Base-by-base conservation (phyloP, 2,329 filamentous ascomycete species). In the Paecilomyces sp. region DNA sequence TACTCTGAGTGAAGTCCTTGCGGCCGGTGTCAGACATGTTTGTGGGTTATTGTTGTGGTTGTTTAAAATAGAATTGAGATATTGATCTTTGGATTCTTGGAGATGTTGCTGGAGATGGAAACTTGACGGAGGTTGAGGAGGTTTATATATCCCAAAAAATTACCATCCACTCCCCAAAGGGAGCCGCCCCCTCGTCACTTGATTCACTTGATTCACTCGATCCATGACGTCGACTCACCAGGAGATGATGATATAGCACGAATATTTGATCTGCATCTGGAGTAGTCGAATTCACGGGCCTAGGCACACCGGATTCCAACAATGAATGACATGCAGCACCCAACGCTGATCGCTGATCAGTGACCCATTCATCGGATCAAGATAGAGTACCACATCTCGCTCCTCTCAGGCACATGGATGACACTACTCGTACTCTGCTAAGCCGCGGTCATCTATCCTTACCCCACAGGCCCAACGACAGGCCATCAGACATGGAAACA, bases 1-100 rank as follows among this genome's bases (percentile, higher is more conserved):
- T 74, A 77, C 76, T 83, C 72, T 78, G 79, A 66, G 73, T 68
- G 74, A 85, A 80, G 75, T 85, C 83, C 77, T 87, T 87, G 82
- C 85, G 84, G 70, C 79, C 80, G 67, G 74, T 58, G 76, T 87
- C 85, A 80, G 85, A 83, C 83, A 85, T 86, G 72, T 66, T 83
- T 30, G 13, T 24, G 51, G 6, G 6, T 47, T 8, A 6, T 22
- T 47, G 6, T 47, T 8, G 8, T 18, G 25, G 2, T 28, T 28
- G 25, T 28, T 28, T 28, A 22, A 47, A 9, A 47, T 18, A n/a
- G 41, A 22, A 22, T 1, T 22, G 22, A 22, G 22, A n/a, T n/a
- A n/a, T n/a, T n/a, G n/a, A n/a, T n/a, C n/a, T n/a, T n/a, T n/a
- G n/a, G n/a, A n/a, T n/a, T n/a, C n/a, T n/a, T n/a, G n/a, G n/a